Base-by-base conservation (phyloP, 257 asterid species). In the Fraxinus quadrangulata region DNA sequence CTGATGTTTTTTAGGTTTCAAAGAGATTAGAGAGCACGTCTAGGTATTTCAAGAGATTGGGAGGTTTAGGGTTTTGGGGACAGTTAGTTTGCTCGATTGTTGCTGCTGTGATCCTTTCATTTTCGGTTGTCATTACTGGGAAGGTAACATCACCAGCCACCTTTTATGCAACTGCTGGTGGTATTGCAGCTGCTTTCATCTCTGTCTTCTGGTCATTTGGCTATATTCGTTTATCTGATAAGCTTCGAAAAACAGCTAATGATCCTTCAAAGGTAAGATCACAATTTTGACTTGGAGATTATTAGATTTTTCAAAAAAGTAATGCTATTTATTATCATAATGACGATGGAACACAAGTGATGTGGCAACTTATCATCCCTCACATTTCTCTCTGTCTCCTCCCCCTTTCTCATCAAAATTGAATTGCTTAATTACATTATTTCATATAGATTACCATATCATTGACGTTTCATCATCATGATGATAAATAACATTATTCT, bases 181-280 rank as follows among this genome's bases (percentile, higher is more conserved):
- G 98, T 26, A 92, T 93, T 85, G 97, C 90, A 45, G 99, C 98
- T 66, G 98, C 93, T 26, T 93, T 96, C 67, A 75, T 96, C 79
- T 93, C 99, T 9, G 94, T 93, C 56, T 96, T 96, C 79, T 96
- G 97, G 98, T 92, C 99, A 40, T 96, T 96, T 16, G 98, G 99
- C 78, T 93, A 93, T 77, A 83, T 96, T 74, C 92, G 95, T 51
- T 86, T 96, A 83, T 82, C 99, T 75, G 97, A 94, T 34, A 93
- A 72, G 85, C 98, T 96, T 71, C 87, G 86, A 30, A 91, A 71
- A 84, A 92, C 97, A 49, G 97, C 97, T 72, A 92, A 80, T 71
- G 91, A 96, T 21, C 99, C 99, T 80, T 91, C 99, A 37, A 96
- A 93, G 99, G 99, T 96, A 85, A 81, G 12, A 4, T 42, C 66